Evolutionary conservation across 768 basidiomycete species (phyloP).

Genomic region (Rhizopogon roseolus): DNA sequence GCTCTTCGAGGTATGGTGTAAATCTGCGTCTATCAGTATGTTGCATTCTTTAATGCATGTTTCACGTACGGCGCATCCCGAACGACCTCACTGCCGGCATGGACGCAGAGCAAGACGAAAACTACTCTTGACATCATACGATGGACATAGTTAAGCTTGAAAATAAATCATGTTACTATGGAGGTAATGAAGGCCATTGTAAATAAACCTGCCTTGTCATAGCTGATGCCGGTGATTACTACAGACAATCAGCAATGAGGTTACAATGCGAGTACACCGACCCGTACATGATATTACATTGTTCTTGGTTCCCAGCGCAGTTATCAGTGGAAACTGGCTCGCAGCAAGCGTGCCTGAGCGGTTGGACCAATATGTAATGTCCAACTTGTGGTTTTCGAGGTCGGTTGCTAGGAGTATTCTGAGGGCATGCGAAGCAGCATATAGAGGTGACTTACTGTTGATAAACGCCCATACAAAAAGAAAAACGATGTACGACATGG

Average conservation of each 20-base stretch:
- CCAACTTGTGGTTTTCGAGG: slow-evolving; percentile 13
- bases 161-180: not conserved
- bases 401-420: slow-evolving; percentile 13
- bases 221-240: slow-evolving; percentile 51
- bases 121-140: slow-evolving; percentile 13
- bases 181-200: not conserved
- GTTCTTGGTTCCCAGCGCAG: slow-evolving; percentile 13
- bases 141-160: slow-evolving; percentile 33
- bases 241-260: not conserved
- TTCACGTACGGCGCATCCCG: not conserved
- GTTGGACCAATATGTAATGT: slow-evolving; percentile 23
- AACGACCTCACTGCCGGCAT: slow-evolving; percentile 37
- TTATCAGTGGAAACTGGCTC: slow-evolving; percentile 49
- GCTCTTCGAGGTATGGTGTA: slow-evolving; percentile 2
- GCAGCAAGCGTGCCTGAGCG: slow-evolving; percentile 38
- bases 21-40: not conserved
- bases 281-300: slow-evolving; percentile 35
- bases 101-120: slow-evolving; percentile 27
- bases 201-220: slow-evolving; percentile 32
- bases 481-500: slow-evolving; percentile 36
- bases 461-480: slow-evolving; percentile 10
- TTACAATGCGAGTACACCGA: not conserved
- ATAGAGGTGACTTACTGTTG: not conserved
- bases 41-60: not conserved
- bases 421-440: not conserved